A percentile compares a stretch with the other conserved stretches of the same genome.
phyloP scores from a whole-genome alignment of 345 rosid species.

The Lepidium didymum region DNA sequence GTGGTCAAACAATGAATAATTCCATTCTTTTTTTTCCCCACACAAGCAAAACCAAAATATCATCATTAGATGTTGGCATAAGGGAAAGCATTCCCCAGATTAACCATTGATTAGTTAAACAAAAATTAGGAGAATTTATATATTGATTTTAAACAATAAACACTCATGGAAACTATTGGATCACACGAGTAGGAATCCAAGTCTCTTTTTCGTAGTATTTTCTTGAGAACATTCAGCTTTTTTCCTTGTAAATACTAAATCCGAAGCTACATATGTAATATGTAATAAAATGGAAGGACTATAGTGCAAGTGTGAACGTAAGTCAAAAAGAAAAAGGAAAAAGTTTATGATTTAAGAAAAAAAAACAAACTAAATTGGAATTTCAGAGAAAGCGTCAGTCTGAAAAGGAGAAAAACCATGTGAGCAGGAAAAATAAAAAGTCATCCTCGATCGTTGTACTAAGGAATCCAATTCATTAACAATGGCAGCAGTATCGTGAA shows the following conservation, averaged over 20 bases:
- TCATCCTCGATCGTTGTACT: conserved; percentile 27
- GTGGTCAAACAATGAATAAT: conserved; percentile 20
- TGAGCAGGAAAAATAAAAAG: conserved; percentile 1
- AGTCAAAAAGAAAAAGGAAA: not conserved
- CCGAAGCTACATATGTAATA: not conserved
- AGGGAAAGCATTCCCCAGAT: conserved; percentile 10
- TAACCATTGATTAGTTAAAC: conserved; percentile 12
- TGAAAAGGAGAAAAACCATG: conserved; percentile 20
- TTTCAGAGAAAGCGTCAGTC: conserved; percentile 23
- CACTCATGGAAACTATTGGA: conserved; percentile 5
- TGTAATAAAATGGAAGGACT: not conserved
- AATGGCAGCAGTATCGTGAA: conserved; percentile 28
- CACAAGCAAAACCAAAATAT: conserved; percentile 26
- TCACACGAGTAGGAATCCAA: conserved; percentile 9
- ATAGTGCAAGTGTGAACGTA: conserved; percentile 2
- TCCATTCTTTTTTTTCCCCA: conserved; percentile 4
- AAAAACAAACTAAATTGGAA: not conserved
- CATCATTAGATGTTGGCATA: conserved; percentile 25
- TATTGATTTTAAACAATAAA: not conserved
- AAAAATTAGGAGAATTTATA: not conserved
- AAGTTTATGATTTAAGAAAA: not conserved
- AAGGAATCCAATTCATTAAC: conserved; percentile 14
- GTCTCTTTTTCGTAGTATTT: not conserved
- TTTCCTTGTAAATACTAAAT: not conserved
- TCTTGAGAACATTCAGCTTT: not conserved